Evolutionary conservation across 495 filamentous ascomycete species (phyloP).

Genomic region (Lasiosphaeria ovina): DNA sequence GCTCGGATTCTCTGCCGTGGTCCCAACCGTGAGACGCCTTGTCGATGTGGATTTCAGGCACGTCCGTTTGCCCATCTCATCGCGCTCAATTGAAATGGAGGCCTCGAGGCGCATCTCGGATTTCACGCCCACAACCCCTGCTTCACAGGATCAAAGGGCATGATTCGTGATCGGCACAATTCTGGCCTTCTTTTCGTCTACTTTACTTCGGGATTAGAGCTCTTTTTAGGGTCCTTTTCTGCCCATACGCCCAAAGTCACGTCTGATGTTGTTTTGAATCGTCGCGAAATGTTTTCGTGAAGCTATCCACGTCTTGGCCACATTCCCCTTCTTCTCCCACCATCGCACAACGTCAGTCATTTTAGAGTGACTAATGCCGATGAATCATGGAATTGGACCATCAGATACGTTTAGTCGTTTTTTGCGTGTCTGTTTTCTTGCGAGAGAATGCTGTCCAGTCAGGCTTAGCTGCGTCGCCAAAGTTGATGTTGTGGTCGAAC

Average conservation of each 20-base stretch:
- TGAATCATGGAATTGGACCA: slow-evolving; percentile 8
- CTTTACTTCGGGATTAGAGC: slow-evolving; percentile 9
- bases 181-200: slow-evolving; percentile 23
- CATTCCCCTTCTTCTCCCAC: slow-evolving; percentile 12
- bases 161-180: slow-evolving; percentile 22
- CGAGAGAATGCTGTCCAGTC: slow-evolving; percentile 4
- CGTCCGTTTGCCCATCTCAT: slow-evolving; percentile 28
- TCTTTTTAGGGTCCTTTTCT: slow-evolving; percentile 2
- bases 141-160: slow-evolving; percentile 19
- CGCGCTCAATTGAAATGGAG: slow-evolving; percentile 14
- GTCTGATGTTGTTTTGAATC: slow-evolving; percentile 16
- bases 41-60: slow-evolving; percentile 11
- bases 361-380: not conserved
- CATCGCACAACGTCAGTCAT: slow-evolving; percentile 2
- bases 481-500: slow-evolving; percentile 21
- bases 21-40: not conserved
- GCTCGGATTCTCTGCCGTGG: not conserved
- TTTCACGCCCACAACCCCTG: slow-evolving; percentile 32
- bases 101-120: slow-evolving; percentile 35
- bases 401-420: not conserved
- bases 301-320: slow-evolving; percentile 40
- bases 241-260: slow-evolving; percentile 23
- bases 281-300: slow-evolving; percentile 26
- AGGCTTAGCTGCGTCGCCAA: slow-evolving; percentile 10
- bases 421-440: slow-evolving; percentile 1